Evolutionary conservation across 106 monocot species (phyloP).

Genomic region (Hemerocallis citrina): DNA sequence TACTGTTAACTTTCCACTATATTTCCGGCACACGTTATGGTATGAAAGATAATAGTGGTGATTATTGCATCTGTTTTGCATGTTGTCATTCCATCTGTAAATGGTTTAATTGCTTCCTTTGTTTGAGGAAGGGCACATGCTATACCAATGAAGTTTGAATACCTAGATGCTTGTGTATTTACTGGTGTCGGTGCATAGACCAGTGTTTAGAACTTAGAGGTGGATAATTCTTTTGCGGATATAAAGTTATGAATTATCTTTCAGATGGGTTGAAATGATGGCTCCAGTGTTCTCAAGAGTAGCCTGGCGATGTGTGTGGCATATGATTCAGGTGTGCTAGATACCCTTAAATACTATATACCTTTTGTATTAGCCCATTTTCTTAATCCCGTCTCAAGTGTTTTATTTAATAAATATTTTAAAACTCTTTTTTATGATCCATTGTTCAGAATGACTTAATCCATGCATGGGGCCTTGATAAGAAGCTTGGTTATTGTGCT

Average conservation of each 20-base stretch:
- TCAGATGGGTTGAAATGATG: constrained; percentile 66
- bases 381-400: background rate
- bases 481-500: constrained; percentile 68
- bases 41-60: too few species aligned
- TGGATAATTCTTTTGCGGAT: background rate
- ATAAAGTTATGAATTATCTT: background rate
- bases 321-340: constrained; percentile 49
- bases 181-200: background rate
- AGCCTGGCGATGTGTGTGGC: constrained; percentile 64
- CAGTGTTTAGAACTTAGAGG: background rate
- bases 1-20: too few species aligned
- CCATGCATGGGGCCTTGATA: constrained; percentile 83
- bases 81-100: too few species aligned
- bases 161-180: too few species aligned
- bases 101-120: too few species aligned
- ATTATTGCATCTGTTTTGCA: too few species aligned
- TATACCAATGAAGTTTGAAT: too few species aligned
- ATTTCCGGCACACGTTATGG: too few species aligned
- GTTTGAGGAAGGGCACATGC: too few species aligned
- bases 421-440: background rate
- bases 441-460: constrained; percentile 66
- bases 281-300: constrained; percentile 62
- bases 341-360: background rate
- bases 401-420: background rate
- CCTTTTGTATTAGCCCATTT: background rate